These are phyloP conservation scores for Ballota nigra DNA, from an alignment of 257 asterid species.

Conservation along the genomic window DNA sequence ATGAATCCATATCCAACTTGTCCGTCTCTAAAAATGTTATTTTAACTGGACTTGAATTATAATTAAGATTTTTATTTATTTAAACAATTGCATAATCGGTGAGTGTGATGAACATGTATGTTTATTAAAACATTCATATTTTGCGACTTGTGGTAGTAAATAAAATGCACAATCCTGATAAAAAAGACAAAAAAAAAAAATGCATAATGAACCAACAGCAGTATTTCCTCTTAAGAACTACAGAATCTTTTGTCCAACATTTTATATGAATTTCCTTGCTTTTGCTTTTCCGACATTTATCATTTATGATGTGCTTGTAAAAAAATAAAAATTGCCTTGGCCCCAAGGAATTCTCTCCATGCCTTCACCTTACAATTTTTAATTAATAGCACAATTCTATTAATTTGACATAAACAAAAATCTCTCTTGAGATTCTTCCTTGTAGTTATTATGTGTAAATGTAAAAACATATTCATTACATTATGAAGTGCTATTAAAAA, in stretches of 20 bases:
- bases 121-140: neutral
- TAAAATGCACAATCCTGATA: neutral
- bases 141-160: neutral
- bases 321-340: neutral
- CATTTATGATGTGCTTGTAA: neutral
- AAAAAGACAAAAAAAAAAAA: no score
- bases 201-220: neutral
- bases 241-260: neutral
- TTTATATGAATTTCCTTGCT: neutral
- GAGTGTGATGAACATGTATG: constrained; percentile 7
- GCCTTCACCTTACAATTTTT: neutral
- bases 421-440: neutral
- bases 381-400: neutral
- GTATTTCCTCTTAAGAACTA: neutral
- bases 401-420: neutral
- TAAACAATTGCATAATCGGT: neutral
- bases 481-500: neutral
- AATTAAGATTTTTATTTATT: neutral
- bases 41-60: constrained; percentile 8
- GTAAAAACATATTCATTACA: neutral
- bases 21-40: constrained; percentile 5
- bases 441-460: neutral
- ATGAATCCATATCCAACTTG: constrained; percentile 9
- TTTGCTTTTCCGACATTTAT: neutral
- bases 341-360: neutral